Evolutionary conservation across 2,329 filamentous ascomycete genomes (phyloP).

Genomic region (Hypoxylon rubiginosum): DNA sequence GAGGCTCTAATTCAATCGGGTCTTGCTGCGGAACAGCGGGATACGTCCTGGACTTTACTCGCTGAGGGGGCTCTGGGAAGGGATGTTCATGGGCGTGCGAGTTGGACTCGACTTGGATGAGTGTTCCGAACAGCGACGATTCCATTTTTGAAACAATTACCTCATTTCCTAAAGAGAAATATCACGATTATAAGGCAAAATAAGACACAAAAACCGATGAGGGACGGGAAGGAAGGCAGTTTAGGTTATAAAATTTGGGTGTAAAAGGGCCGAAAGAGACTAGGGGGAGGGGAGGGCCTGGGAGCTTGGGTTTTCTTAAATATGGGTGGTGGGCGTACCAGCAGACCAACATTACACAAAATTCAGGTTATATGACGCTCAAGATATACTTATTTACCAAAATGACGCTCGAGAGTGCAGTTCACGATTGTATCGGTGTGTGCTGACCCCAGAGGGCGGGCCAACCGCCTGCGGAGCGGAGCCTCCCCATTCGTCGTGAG

Average conservation of each 20-base stretch:
- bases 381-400: conserved; percentile 13
- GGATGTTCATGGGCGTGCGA: conserved; percentile 34
- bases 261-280: not conserved
- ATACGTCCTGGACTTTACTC: conserved; percentile 56
- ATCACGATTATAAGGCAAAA: not conserved
- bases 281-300: conserved; percentile 8
- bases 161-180: conserved; percentile 13
- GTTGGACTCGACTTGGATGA: conserved; percentile 49
- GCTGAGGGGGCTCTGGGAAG: conserved; percentile 53
- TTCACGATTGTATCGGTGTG: conserved; percentile 39
- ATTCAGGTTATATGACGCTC: conserved; percentile 18
- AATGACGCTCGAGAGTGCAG: conserved; percentile 27
- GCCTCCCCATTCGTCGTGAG: conserved; percentile 22
- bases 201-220: not conserved
- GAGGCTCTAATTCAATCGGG: conserved; percentile 39
- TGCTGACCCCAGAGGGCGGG: conserved; percentile 11
- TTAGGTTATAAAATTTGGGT: not conserved
- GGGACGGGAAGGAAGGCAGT: not conserved
- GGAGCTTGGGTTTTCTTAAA: conserved; percentile 1
- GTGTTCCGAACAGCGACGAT: conserved; percentile 40
- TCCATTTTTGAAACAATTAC: conserved; percentile 32
- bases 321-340: conserved; percentile 13
- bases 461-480: conserved; percentile 13
- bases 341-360: conserved; percentile 1
- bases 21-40: conserved; percentile 55